Conservation (phyloP, 371 early-diverging fungal genomes). For the Mycotypha africana region DNA sequence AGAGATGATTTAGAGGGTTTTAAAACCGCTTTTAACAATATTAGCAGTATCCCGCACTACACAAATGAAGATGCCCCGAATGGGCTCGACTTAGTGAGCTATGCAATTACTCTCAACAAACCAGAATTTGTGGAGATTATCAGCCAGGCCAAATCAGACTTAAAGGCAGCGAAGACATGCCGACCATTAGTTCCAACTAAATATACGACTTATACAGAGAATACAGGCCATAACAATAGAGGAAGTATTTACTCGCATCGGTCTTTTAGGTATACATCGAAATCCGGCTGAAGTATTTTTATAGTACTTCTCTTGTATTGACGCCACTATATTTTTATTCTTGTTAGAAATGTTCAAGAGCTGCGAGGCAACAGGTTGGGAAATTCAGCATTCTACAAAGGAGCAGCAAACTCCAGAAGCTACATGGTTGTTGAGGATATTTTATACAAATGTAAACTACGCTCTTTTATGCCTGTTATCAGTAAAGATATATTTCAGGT, state of each 20-base stretch:
- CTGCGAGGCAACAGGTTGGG: slow-evolving; percentile 63
- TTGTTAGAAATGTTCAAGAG: slow-evolving; percentile 52
- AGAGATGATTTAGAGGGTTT: slow-evolving; percentile 14
- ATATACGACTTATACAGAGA: slow-evolving; percentile 11
- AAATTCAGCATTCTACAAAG: slow-evolving; percentile 42
- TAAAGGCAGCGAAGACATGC: background rate
- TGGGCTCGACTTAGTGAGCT: slow-evolving; percentile 10
- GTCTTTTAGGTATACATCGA: slow-evolving; percentile 11
- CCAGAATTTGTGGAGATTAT: slow-evolving; percentile 14
- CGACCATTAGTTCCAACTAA: slow-evolving; percentile 15
- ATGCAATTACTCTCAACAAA: slow-evolving; percentile 22
- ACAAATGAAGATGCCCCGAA: slow-evolving; percentile 11
- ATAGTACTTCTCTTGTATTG: no score
- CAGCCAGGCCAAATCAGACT: background rate
- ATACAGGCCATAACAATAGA: slow-evolving; percentile 29
- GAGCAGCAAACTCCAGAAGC: background rate
- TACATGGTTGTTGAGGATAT: slow-evolving; percentile 4
- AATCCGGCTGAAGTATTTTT: no score
- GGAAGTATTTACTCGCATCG: slow-evolving; percentile 1
- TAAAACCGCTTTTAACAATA: slow-evolving; percentile 9
- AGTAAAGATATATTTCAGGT: slow-evolving; percentile 3
- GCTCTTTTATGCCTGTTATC: slow-evolving; percentile 3
- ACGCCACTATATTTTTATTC: no score
- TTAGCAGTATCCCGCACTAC: slow-evolving; percentile 18
- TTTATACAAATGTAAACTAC: background rate